Evolutionary conservation across 1,139 yeast genomes (phyloP).

Genomic region (Blastobotrys aristatus): DNA sequence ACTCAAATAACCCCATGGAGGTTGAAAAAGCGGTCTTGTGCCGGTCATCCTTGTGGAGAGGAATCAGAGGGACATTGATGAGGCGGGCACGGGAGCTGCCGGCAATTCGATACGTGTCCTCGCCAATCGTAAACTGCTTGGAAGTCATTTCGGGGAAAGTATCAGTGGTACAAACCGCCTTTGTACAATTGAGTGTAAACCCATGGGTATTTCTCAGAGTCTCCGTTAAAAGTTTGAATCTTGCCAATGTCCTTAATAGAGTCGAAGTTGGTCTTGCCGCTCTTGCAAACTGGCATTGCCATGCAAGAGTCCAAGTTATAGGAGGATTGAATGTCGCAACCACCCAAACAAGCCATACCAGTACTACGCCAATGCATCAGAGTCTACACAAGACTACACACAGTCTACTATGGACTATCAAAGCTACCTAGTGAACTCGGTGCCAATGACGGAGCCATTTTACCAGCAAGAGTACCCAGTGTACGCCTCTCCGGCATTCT

Average conservation of each 20-base stretch:
- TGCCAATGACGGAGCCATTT: background rate
- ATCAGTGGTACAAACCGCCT: constrained; percentile 92
- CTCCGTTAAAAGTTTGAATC: constrained; percentile 59
- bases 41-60: no score
- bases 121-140: constrained; percentile 50
- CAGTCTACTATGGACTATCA: background rate
- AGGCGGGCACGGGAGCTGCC: no score
- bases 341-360: constrained; percentile 72
- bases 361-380: constrained; percentile 48
- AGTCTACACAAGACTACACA: background rate
- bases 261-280: constrained; percentile 26
- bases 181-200: constrained; percentile 80
- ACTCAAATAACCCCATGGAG: no score
- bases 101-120: constrained; percentile 65
- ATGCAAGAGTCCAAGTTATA: constrained; percentile 57
- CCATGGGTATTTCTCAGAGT: constrained; percentile 67
- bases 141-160: constrained; percentile 91
- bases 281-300: constrained; percentile 54
- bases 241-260: constrained; percentile 33
- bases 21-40: no score
- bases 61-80: no score
- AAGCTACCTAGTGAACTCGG: background rate
- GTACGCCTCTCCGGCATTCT: background rate
- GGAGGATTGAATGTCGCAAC: constrained; percentile 70
- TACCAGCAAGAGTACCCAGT: background rate